Conservation (phyloP, 2,329 filamentous ascomycete genomes). For the Hypoxylon rubiginosum region DNA sequence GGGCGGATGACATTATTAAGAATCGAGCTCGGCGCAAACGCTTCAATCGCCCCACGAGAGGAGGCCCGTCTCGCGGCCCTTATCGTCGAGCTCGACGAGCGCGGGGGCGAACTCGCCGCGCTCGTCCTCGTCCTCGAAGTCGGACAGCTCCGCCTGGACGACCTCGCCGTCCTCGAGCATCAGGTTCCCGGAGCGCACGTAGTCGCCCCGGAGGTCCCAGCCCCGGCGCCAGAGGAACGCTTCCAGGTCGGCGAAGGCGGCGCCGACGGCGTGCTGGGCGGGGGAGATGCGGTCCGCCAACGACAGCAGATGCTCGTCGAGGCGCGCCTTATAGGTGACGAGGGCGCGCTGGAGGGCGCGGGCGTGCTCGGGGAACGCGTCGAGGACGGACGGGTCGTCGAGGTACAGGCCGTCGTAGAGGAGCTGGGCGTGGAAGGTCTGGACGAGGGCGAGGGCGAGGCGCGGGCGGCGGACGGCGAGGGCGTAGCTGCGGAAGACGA, state of each 20-base stretch:
- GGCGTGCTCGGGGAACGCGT: slow-evolving; percentile 52
- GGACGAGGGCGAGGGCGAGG: slow-evolving; percentile 63
- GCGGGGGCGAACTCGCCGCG: slow-evolving; percentile 67
- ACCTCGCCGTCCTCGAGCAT: slow-evolving; percentile 68
- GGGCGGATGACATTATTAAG: too few species aligned
- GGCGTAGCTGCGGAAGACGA: slow-evolving; percentile 65
- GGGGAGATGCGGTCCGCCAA: slow-evolving; percentile 53
- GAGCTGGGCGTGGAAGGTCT: slow-evolving; percentile 67
- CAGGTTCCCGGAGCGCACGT: slow-evolving; percentile 62
- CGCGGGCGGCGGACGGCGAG: slow-evolving; percentile 60
- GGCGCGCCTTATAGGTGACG: slow-evolving; percentile 66
- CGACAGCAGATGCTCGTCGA: slow-evolving; percentile 62
- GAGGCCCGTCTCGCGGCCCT: slow-evolving; percentile 65
- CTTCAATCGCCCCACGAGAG: slow-evolving; percentile 60
- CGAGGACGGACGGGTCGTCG: slow-evolving; percentile 57
- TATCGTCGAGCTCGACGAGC: slow-evolving; percentile 66
- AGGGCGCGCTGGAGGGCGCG: slow-evolving; percentile 61
- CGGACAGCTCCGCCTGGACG: slow-evolving; percentile 61
- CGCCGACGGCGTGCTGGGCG: slow-evolving; percentile 60
- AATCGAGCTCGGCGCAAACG: too few species aligned
- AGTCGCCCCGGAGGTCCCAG: slow-evolving; percentile 69
- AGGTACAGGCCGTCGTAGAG: slow-evolving; percentile 65
- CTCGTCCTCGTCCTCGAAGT: slow-evolving; percentile 68
- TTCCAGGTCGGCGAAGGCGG: slow-evolving; percentile 65
- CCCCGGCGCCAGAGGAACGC: slow-evolving; percentile 62